phyloP scores from a whole-genome alignment of 2,329 filamentous ascomycete genomes.

The Hypocrella siamensis region DNA sequence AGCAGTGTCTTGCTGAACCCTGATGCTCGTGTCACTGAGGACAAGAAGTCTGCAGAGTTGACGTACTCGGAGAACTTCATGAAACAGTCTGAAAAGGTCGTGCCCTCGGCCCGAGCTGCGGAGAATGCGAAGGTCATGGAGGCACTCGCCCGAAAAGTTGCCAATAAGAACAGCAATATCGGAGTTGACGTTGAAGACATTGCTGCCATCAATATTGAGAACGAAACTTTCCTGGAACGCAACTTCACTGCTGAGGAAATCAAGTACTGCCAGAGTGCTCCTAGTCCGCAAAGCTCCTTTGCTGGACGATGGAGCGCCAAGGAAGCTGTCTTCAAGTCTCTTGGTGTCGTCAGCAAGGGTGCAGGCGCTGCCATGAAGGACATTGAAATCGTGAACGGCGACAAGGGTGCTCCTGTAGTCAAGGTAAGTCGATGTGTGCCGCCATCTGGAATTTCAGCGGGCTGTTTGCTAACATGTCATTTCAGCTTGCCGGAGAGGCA shows the following conservation, averaged over 20 bases:
- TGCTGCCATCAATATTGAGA: slow-evolving; percentile 74
- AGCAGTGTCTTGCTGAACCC: slow-evolving; percentile 86
- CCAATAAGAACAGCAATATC: slow-evolving; percentile 51
- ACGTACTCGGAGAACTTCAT: slow-evolving; percentile 56
- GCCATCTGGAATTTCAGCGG: neutral
- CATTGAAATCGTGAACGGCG: slow-evolving; percentile 78
- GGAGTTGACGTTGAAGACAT: slow-evolving; percentile 92
- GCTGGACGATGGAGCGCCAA: slow-evolving; percentile 94
- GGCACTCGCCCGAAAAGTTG: slow-evolving; percentile 50
- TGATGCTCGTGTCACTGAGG: slow-evolving; percentile 64
- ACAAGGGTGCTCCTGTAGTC: slow-evolving; percentile 70
- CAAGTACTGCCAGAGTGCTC: slow-evolving; percentile 67
- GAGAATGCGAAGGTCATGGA: slow-evolving; percentile 64
- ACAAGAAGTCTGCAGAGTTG: slow-evolving; percentile 76
- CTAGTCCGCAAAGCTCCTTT: slow-evolving; percentile 77
- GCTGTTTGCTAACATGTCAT: slow-evolving; percentile 18
- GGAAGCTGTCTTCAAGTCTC: slow-evolving; percentile 95
- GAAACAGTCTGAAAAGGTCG: slow-evolving; percentile 43
- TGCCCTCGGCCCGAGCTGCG: slow-evolving; percentile 32
- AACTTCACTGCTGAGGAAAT: slow-evolving; percentile 85
- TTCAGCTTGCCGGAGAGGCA: slow-evolving; percentile 72
- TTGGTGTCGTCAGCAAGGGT: slow-evolving; percentile 75
- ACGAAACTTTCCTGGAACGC: slow-evolving; percentile 83
- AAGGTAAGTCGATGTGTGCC: slow-evolving; percentile 46
- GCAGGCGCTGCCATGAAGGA: slow-evolving; percentile 83